Base-by-base conservation (phyloP, 208 protist genomes). In the Acanthamoeba triangularis region DNA sequence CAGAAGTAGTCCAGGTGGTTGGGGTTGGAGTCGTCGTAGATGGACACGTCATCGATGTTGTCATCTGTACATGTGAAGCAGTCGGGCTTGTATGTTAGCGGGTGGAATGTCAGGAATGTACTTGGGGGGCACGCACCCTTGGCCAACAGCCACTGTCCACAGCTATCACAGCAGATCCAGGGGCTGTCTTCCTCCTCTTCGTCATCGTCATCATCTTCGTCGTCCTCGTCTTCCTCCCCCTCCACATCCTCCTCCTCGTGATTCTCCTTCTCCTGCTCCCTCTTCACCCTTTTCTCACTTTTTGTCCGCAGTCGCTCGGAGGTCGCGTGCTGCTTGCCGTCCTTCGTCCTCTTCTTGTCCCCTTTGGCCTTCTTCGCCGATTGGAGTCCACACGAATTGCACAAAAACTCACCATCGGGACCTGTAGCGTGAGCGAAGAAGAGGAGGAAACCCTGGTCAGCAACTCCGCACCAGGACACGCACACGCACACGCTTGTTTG, bases 91-190 rank as follows among this genome's bases (percentile, higher is more conserved):
- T 63, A n/a, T n/a, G n/a, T n/a, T n/a, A n/a, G n/a, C n/a, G n/a
- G n/a, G n/a, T n/a, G n/a, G n/a, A n/a, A n/a, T n/a, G n/a, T n/a
- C n/a, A n/a, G n/a, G n/a, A 23, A 65, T n/a, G n/a, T n/a, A n/a
- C n/a, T n/a, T n/a, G n/a, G 3, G 28, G 47, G 3, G 18, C 23
- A 37, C 44, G 41, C 54, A 84, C 82, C 47, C 82, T 93, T 93
- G 88, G 63, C 65, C 63, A 80, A 56, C 61, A 93, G 56, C 88
- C 88, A 93, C 33, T 49, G 49, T 2, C 49, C 63, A 35, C 88
- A 93, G 23, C 37, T 61, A n/a, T 93, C 88, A 61, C 88, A 93
- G 37, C 88, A 93, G 30, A 93, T 93, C 88, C 88, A 93, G 16
- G 88, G 88, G 59, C 84, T 90, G 59, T 90, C 84, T 37, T 90